These are phyloP conservation scores for Picochlorum costavermella DNA, from an alignment of 139 green algal genomes.

Conservation along the genomic window DNA sequence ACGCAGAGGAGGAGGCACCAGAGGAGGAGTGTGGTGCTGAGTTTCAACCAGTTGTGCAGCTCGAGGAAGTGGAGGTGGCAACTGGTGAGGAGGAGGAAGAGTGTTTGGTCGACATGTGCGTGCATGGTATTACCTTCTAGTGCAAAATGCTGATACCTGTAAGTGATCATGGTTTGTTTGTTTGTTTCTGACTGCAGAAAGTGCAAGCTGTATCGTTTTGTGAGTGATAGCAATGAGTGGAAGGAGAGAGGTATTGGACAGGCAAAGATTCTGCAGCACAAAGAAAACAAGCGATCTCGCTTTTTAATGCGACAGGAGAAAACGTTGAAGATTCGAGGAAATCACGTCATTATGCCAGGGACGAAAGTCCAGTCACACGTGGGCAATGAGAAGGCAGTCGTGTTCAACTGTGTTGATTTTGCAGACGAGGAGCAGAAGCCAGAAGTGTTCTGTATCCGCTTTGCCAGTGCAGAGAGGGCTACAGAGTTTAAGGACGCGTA, in stretches of 20 bases:
- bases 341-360: constrained; percentile 90
- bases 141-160: constrained; percentile 6
- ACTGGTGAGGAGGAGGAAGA: constrained; percentile 95
- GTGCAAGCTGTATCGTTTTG: constrained; percentile 95
- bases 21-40: constrained; percentile 89
- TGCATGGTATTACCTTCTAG: constrained; percentile 1
- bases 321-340: constrained; percentile 97
- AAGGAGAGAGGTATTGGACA: constrained; percentile 94
- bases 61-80: constrained; percentile 86
- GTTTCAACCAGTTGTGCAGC: constrained; percentile 91
- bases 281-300: constrained; percentile 80
- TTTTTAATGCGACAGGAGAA: constrained; percentile 96
- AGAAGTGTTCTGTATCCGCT: constrained; percentile 88
- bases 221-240: constrained; percentile 85
- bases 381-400: constrained; percentile 94
- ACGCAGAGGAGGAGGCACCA: constrained; percentile 38
- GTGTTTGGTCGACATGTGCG: constrained; percentile 77
- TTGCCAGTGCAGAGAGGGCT: constrained; percentile 60
- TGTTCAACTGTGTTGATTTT: constrained; percentile 93
- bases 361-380: constrained; percentile 88
- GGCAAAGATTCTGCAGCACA: constrained; percentile 88
- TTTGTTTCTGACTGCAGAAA: constrained; percentile 67
- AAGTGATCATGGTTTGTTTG: constrained; percentile 6
- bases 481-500: constrained; percentile 75
- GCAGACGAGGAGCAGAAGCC: constrained; percentile 78